A percentile compares a stretch with the other conserved stretches of the same genome.
phyloP scores from a whole-genome alignment of 371 early-diverging fungal species.

The Mortierella sp. region DNA sequence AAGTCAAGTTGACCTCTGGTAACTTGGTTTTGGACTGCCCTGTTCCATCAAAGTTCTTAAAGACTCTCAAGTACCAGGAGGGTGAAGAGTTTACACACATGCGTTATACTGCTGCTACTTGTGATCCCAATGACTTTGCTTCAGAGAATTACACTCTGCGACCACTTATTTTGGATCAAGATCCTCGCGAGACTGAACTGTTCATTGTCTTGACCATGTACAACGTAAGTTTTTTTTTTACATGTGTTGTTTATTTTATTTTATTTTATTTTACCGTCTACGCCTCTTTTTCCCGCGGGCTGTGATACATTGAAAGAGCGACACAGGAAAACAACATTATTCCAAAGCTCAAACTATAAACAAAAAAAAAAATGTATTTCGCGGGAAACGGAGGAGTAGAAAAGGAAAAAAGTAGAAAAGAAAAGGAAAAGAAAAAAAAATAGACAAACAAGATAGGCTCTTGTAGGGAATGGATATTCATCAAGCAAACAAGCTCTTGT shows the following conservation, averaged over 20 bases:
- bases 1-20: slow-evolving; percentile 62
- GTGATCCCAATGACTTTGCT: slow-evolving; percentile 75
- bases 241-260: slow-evolving; percentile 7
- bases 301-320: not conserved
- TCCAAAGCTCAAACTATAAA: slow-evolving; percentile 22
- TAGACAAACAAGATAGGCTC: not conserved
- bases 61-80: slow-evolving; percentile 58
- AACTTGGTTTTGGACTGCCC: slow-evolving; percentile 70
- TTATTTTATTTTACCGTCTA: not conserved
- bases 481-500: too few relatives aligned
- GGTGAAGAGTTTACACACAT: slow-evolving; percentile 69
- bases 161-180: slow-evolving; percentile 53
- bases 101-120: slow-evolving; percentile 74
- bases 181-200: slow-evolving; percentile 75
- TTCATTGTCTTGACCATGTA: slow-evolving; percentile 84
- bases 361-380: slow-evolving; percentile 15
- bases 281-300: slow-evolving; percentile 10
- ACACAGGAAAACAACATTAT: slow-evolving; percentile 20
- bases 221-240: slow-evolving; percentile 63
- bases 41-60: slow-evolving; percentile 63
- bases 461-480: too few relatives aligned
- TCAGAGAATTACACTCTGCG: slow-evolving; percentile 72
- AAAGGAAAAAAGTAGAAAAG: slow-evolving; percentile 5
- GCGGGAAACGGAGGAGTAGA: slow-evolving; percentile 17
- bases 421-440: slow-evolving; percentile 7